Evolutionary conservation across 2,329 filamentous ascomycete genomes (phyloP).

Genomic region (Nigrospora osmanthi): DNA sequence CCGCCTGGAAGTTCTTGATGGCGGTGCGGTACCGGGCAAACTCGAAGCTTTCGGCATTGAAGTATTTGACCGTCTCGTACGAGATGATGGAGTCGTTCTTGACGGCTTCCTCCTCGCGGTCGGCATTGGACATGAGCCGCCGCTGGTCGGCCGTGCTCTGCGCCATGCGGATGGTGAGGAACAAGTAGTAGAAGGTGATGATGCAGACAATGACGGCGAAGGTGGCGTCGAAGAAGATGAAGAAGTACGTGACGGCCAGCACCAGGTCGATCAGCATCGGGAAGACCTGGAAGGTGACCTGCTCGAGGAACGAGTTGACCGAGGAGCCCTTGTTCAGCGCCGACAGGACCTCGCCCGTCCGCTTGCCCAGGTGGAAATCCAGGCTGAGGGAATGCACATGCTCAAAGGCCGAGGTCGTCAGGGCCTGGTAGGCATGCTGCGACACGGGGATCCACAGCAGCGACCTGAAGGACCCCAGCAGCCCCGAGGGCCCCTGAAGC

Average conservation of each 20-base stretch:
- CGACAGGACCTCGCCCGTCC: conserved; percentile 91
- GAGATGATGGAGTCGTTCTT: conserved; percentile 98
- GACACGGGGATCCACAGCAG: conserved; percentile 94
- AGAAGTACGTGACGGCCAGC: conserved; percentile 77
- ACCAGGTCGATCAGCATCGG: conserved; percentile 90
- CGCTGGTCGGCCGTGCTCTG: conserved; percentile 87
- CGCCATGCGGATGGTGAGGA: conserved; percentile 93
- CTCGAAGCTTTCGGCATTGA: conserved; percentile 77
- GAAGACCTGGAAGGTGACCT: conserved; percentile 90
- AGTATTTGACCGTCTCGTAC: conserved; percentile 94
- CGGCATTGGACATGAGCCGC: conserved; percentile 89
- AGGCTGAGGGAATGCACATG: conserved; percentile 93
- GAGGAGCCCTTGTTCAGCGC: conserved; percentile 93
- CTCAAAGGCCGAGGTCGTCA: conserved; percentile 93
- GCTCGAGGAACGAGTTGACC: conserved; percentile 94
- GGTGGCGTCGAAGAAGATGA: conserved; percentile 72
- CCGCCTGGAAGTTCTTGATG: conserved; percentile 62
- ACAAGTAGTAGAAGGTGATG: conserved; percentile 93
- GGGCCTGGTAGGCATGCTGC: conserved; percentile 90
- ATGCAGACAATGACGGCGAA: conserved; percentile 86
- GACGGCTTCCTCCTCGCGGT: conserved; percentile 90
- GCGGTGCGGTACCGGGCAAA: conserved; percentile 65
- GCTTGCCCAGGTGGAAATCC: conserved; percentile 94
- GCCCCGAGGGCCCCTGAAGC: conserved; percentile 80
- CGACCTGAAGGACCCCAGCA: conserved; percentile 75